Evolutionary conservation across 345 rosid species (phyloP), one percentile per base, ranked within the genome.

Genomic region (Linum trigynum): DNA sequence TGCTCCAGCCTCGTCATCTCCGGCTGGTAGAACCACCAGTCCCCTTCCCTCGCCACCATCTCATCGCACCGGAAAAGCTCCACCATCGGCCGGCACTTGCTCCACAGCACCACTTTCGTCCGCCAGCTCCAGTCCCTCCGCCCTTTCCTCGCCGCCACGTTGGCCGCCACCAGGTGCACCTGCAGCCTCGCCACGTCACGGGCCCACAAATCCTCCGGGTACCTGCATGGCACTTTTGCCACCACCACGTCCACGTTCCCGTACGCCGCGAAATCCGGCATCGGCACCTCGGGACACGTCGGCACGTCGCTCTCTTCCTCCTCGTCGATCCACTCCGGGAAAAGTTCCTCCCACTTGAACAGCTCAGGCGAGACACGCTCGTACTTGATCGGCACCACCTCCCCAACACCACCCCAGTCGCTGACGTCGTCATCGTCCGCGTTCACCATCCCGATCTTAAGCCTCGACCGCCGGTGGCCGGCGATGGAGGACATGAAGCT

Each of bases 261-360:
- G 23, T 80, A 73, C 5, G 16, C 67, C 15, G 63, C 70, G 40
- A 80, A 81, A 66, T 85, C 82, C 0, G 97, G 96, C 95, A 88
- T 90, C 3, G 99, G 95, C 59, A 94, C 77, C 71, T 90, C 92
- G 0, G 97, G 97, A 66, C 97, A 94, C 9, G 78, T 45, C 0
- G 89, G 80, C 15, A 77, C 85, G 3, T 86, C 88, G 0, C 67
- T 75, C 12, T 88, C 91, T 77, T 94, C 99, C 66, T 94, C 97
- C 80, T 94, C 97, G 12, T 94, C 96, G 41, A 94, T 94, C 99
- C 97, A 94, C 70, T 94, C 97, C 0, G 97, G 99, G 70, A 90
- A 94, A 65, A 94, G 68, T 65, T 88, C 83, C 60, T 77, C 74
- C 97, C 97, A 94, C 71, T 77, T 71, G 53, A 90, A 84, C 5